phyloP scores from a whole-genome alignment of 2,329 filamentous ascomycete species.

The Colletotrichum gloeosporioides region DNA sequence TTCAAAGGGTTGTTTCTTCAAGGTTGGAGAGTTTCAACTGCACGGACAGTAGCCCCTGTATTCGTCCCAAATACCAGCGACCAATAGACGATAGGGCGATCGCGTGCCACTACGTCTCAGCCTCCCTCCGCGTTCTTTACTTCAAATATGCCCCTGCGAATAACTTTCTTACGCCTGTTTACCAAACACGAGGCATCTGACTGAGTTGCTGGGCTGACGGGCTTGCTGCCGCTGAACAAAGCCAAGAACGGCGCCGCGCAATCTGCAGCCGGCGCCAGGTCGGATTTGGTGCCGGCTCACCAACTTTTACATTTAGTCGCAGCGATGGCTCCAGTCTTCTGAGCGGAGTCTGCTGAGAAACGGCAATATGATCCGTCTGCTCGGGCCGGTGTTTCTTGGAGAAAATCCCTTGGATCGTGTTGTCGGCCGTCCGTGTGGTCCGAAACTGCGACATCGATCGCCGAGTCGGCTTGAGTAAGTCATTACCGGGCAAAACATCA shows the following conservation, averaged over 20 bases:
- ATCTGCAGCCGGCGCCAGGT: neutral
- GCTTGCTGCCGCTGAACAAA: neutral
- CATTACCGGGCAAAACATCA: neutral
- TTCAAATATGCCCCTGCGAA: neutral
- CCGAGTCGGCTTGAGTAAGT: neutral
- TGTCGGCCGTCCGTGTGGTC: neutral
- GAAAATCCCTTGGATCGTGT: neutral
- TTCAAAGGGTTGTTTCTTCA: conserved; percentile 7
- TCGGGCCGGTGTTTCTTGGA: neutral
- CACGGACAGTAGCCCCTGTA: conserved; percentile 18
- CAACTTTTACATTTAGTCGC: neutral
- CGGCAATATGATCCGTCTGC: conserved; percentile 6
- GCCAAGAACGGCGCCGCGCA: neutral
- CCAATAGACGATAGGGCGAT: conserved; percentile 10
- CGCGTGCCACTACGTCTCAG: conserved; percentile 13
- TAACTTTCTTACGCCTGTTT: neutral
- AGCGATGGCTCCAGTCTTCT: conserved; percentile 1
- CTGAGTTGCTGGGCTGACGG: neutral
- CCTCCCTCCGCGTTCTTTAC: neutral
- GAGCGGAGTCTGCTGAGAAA: conserved; percentile 4
- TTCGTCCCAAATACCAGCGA: conserved; percentile 5
- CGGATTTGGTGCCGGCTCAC: conserved; percentile 4
- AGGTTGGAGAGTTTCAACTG: conserved; percentile 16
- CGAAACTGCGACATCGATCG: neutral
- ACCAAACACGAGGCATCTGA: neutral